A percentile compares a stretch with the other conserved stretches of the same genome.
phyloP scores from a whole-genome alignment of 345 rosid genomes.

The Acer campestre region DNA sequence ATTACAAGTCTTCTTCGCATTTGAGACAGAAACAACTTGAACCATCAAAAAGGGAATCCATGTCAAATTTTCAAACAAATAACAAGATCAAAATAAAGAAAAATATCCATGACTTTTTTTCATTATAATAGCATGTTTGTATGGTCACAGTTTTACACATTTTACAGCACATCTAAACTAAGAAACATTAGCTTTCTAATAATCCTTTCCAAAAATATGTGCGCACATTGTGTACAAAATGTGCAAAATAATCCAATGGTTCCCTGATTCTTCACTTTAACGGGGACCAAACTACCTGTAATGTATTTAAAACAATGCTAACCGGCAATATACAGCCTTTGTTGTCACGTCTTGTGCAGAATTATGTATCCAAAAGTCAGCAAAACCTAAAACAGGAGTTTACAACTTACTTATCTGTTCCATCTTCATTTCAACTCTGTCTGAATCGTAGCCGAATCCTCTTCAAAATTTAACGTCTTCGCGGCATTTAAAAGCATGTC shows the following conservation, averaged over 20 bases:
- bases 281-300: constrained; percentile 12
- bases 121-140: constrained; percentile 14
- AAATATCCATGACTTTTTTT: constrained; percentile 3
- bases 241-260: constrained; percentile 10
- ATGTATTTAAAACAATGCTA: constrained; percentile 16
- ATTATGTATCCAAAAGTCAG: constrained; percentile 29
- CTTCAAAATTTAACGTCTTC: constrained; percentile 54
- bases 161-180: constrained; percentile 23
- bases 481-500: constrained; percentile 86
- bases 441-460: constrained; percentile 39
- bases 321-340: constrained; percentile 28
- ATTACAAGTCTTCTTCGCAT: no score
- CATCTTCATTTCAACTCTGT: constrained; percentile 16
- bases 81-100: neutral
- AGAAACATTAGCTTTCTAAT: constrained; percentile 16
- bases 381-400: constrained; percentile 29
- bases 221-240: constrained; percentile 19
- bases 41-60: neutral
- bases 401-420: constrained; percentile 31
- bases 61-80: neutral
- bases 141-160: constrained; percentile 17
- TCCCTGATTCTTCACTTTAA: constrained; percentile 18
- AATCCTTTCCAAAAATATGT: constrained; percentile 14
- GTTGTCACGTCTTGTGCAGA: constrained; percentile 15
- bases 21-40: no score